Evolutionary conservation across 2,329 filamentous ascomycete species (phyloP), one percentile per base, ranked within the genome.

Genomic region (Aspergillus persii): DNA sequence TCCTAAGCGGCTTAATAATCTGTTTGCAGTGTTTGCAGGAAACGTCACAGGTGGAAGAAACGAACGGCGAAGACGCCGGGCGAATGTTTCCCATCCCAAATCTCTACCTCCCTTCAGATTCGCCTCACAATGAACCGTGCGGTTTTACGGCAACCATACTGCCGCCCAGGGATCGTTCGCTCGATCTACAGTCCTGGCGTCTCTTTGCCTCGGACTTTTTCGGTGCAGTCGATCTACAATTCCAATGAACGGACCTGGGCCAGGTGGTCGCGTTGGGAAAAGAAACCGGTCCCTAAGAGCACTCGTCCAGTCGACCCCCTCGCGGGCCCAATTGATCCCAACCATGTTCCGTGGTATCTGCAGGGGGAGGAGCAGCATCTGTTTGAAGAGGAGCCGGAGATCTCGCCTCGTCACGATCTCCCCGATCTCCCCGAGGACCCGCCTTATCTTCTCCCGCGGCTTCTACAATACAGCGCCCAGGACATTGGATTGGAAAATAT

Each of bases 401-500:
- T 84, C 46, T 78, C 80, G 53, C 77, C 82, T 39, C 78, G 80
- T 52, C 86, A 88, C 68, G 75, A 78, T 51, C 78, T 90, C 23
- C 88, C 88, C 31, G 79, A 84, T 18, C 77, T 89, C 0, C 93
- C 93, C 0, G 77, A 82, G 1, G 82, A 88, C 58, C 80, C 92
- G 0, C 95, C 95, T 0, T 78, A 84, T 1, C 81, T 97, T 15
- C 81, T 97, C 4, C 76, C 84, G 29, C 84, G 87, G 2, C 81
- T 98, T 55, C 79, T 98, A 31, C 82, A 92, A 62, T 91, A 92
- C 70, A 82, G 92, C 1, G 92, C 91, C 6, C 85, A 93, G 60
- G 90, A 96, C 31, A 86, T 96, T 66, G 95, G 95, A 39, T 80
- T 99, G 46, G 92, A 97, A 71, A 85, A 92, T 58, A 80, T 99